These are phyloP conservation scores for Trichosanthes truncata DNA, from an alignment of 306 rosid species.

Conservation along the genomic window DNA sequence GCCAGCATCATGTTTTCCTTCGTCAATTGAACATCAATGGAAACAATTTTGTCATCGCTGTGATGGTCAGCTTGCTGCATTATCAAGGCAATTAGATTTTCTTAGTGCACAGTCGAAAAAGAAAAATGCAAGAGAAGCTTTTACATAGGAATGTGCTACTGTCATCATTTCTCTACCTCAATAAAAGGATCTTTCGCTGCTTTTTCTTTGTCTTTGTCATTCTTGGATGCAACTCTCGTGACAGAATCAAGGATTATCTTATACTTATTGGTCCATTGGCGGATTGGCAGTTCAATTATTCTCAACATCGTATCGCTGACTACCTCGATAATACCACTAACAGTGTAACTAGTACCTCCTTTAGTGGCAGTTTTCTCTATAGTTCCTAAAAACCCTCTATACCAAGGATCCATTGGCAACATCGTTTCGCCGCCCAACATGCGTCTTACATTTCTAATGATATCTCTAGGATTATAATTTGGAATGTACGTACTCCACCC, in stretches of 20 bases:
- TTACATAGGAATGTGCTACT: too few relatives aligned
- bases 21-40: constrained; percentile 48
- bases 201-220: constrained; percentile 37
- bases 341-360: constrained; percentile 36
- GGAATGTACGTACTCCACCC: constrained; percentile 92
- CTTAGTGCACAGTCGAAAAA: neutral
- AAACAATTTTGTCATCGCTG: constrained; percentile 64
- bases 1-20: constrained; percentile 41
- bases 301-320: constrained; percentile 46
- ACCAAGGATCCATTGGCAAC: constrained; percentile 95
- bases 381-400: constrained; percentile 60
- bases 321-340: constrained; percentile 52
- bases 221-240: constrained; percentile 50
- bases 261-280: constrained; percentile 85
- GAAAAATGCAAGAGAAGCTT: neutral
- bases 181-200: constrained; percentile 62
- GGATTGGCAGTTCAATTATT: constrained; percentile 63
- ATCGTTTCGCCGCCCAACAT: constrained; percentile 44
- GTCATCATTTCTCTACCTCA: constrained; percentile 34
- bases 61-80: constrained; percentile 70
- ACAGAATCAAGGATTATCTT: constrained; percentile 69
- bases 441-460: constrained; percentile 57
- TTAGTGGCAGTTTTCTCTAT: constrained; percentile 50
- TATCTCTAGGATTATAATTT: constrained; percentile 80
- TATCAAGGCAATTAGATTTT: neutral